These are phyloP conservation scores for Fusarium foetens DNA, from an alignment of 2,329 filamentous ascomycete genomes.

Conservation along the genomic window DNA sequence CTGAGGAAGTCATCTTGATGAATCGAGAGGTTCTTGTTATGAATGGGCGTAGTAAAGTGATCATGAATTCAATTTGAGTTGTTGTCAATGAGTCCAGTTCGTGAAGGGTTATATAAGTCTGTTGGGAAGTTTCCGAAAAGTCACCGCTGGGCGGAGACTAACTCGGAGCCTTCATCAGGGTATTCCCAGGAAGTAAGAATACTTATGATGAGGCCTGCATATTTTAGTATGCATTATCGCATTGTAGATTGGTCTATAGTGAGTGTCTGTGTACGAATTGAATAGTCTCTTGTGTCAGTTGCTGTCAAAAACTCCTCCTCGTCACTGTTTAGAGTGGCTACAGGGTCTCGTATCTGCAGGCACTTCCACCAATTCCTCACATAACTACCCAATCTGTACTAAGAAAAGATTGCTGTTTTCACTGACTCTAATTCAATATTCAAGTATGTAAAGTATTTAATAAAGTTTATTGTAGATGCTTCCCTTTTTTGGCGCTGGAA, in stretches of 20 bases:
- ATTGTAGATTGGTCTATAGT: neutral
- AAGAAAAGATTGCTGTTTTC: neutral
- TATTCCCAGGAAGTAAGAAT: neutral
- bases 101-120: neutral
- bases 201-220: neutral
- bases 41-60: neutral
- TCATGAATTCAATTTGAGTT: neutral
- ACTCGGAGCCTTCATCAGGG: constrained; percentile 14
- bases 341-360: neutral
- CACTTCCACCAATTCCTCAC: neutral
- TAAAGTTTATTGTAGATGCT: neutral
- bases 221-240: neutral
- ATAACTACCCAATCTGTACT: neutral
- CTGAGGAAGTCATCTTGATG: constrained; percentile 18
- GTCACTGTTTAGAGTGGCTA: fast-evolving
- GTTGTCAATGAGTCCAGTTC: neutral
- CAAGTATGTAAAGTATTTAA: neutral
- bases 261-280: no score
- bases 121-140: constrained; percentile 34
- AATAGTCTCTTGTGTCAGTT: no score
- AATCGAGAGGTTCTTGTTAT: neutral
- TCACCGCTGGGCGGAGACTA: constrained; percentile 29
- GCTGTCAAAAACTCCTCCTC: no score
- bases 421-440: no score
- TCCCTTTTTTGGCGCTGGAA: constrained; percentile 12